Evolutionary conservation across 139 green algal genomes (phyloP), one percentile per base, ranked within the genome.

Genomic region (Tetraselmis chui): DNA sequence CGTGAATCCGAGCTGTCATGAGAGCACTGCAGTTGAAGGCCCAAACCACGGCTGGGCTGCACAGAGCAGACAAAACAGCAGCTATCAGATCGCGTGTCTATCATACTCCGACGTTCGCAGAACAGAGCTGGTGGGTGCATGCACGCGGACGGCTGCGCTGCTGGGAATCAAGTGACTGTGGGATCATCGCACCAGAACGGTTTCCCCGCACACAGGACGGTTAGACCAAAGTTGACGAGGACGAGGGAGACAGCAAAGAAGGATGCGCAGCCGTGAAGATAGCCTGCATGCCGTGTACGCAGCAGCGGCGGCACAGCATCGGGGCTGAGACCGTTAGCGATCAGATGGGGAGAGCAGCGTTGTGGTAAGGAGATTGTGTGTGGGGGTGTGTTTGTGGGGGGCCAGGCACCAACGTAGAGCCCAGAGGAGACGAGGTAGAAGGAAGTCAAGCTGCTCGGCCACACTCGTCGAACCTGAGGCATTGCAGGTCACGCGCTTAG

Each of bases 21-120:
- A 96, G 90, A 0, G 81, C 58, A 0, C n/a, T 79, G 11, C 89
- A 84, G 59, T 88, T 88, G 32, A 80, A 87, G 0, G 31, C 67
- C 93, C 93, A 96, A 0, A 95, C 84, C 0, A 77, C 30, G 23
- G 83, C 0, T n/a, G 89, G 84, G 30, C 89, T 90, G 87, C 59
- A 67, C 5, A 67, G 45, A 67, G 45, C 11, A 67, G 18, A 18
- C 45, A 67, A 67, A 67, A 67, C n/a, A n/a, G n/a, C 18, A 67
- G 45, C 5, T 18, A 67, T 67, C 18, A 67, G 45, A 67, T 67
- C 11, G 45, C n/a, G n/a, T n/a, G n/a, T n/a, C n/a, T n/a, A n/a
- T n/a, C n/a, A n/a, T n/a, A n/a, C n/a, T n/a, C n/a, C n/a, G 45
- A 18, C 45, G 18, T 25, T 25, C 11, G 45, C 45, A 67, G 18